These are phyloP conservation scores for Leucoagaricus sp. DNA, from an alignment of 1,284 basidiomycete genomes.

Conservation along the genomic window DNA sequence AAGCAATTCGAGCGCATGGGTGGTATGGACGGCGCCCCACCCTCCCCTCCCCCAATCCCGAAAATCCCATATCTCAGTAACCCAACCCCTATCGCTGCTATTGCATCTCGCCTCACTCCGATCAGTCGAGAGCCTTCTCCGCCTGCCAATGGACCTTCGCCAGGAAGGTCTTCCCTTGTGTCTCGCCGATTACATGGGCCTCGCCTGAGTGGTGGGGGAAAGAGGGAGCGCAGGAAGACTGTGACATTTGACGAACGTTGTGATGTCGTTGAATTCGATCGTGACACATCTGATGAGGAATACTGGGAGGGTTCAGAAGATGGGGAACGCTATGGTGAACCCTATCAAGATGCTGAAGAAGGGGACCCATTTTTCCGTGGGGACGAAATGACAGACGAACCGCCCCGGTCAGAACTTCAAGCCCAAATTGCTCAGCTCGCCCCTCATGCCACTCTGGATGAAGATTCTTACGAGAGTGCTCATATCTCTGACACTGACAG, in stretches of 20 bases:
- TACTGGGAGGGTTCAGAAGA: constrained; percentile 30
- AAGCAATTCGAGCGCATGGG: constrained; percentile 32
- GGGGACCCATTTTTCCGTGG: constrained; percentile 29
- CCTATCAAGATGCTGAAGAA: constrained; percentile 19
- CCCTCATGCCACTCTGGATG: constrained; percentile 23
- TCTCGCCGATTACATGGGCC: constrained; percentile 85
- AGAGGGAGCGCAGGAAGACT: constrained; percentile 67
- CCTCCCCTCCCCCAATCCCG: constrained; percentile 26
- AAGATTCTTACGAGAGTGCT: constrained; percentile 39
- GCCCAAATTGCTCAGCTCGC: constrained; percentile 19
- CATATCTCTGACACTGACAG: constrained; percentile 31
- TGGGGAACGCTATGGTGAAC: constrained; percentile 4
- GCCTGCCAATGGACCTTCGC: constrained; percentile 43
- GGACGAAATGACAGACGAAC: constrained; percentile 18
- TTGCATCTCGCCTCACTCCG: constrained; percentile 12
- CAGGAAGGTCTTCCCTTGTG: constrained; percentile 73
- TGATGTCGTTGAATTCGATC: constrained; percentile 87
- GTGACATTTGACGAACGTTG: constrained; percentile 87
- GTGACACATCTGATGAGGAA: constrained; percentile 57
- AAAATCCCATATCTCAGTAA: constrained; percentile 21
- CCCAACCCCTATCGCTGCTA: constrained; percentile 4
- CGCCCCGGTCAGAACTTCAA: constrained; percentile 1
- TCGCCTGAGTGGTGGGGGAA: constrained; percentile 56
- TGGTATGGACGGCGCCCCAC: constrained; percentile 23
- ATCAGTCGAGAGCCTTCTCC: constrained; percentile 10